A percentile compares a stretch with the other conserved stretches of the same genome.
These are phyloP conservation scores for Yarrowia deformans DNA, from an alignment of 805 yeast species.

Conservation along the genomic window DNA sequence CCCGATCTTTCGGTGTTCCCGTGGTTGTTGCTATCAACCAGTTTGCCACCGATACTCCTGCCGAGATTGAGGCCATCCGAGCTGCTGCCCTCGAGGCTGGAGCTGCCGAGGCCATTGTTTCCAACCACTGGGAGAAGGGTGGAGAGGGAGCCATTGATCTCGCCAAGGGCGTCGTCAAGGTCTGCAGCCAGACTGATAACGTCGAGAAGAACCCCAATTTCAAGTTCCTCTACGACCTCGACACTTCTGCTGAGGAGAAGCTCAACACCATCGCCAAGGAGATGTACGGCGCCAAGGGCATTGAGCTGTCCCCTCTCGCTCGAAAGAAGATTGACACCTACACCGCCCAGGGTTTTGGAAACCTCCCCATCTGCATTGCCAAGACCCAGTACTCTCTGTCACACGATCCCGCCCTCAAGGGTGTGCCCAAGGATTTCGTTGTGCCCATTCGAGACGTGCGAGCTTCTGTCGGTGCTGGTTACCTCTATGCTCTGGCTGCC, in stretches of 20 bases:
- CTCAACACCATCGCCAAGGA: constrained; percentile 77
- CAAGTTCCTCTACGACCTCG: constrained; percentile 72
- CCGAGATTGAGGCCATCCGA: constrained; percentile 80
- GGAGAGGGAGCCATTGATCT: constrained; percentile 87
- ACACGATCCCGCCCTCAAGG: constrained; percentile 90
- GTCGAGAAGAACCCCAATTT: constrained; percentile 55
- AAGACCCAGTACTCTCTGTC: constrained; percentile 97
- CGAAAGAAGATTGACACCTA: constrained; percentile 79
- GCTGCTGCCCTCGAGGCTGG: constrained; percentile 89
- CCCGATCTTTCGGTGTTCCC: constrained; percentile 83
- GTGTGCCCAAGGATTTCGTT: constrained; percentile 88
- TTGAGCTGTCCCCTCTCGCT: constrained; percentile 85
- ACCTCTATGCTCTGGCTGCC: constrained; percentile 94
- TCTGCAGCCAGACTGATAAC: constrained; percentile 56
- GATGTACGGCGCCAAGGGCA: constrained; percentile 91
- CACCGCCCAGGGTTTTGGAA: constrained; percentile 85
- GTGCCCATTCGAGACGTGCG: constrained; percentile 95
- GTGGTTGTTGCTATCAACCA: constrained; percentile 94
- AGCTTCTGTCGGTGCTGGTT: constrained; percentile 96
- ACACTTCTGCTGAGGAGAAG: constrained; percentile 79
- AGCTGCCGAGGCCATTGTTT: constrained; percentile 86
- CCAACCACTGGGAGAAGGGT: constrained; percentile 96
- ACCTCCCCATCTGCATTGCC: constrained; percentile 94
- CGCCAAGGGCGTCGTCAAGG: constrained; percentile 82
- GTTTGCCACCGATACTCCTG: constrained; percentile 80